Conservation (phyloP, 2,329 filamentous ascomycete genomes). For the Pestalotiopsis sp. region DNA sequence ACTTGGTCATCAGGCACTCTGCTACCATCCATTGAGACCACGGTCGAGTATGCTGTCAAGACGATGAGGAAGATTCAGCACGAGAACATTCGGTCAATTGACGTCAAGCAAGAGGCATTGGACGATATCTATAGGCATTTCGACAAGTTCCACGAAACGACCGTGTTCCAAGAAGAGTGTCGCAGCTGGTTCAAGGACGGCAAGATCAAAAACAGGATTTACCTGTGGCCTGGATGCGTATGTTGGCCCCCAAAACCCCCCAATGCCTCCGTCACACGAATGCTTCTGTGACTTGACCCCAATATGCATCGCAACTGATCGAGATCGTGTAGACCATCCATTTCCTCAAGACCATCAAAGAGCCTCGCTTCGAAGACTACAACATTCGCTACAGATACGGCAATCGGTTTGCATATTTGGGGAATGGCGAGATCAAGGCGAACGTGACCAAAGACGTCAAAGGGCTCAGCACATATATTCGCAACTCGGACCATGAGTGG, state of each 20-base stretch:
- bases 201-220: constrained; percentile 9
- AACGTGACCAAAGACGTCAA: constrained; percentile 36
- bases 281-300: constrained; percentile 21
- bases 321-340: constrained; percentile 16
- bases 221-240: constrained; percentile 6
- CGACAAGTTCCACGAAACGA: constrained; percentile 26
- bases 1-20: constrained; percentile 11
- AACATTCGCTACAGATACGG: constrained; percentile 16
- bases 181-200: constrained; percentile 19
- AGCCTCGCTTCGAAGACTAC: constrained; percentile 26
- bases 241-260: neutral
- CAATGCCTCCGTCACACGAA: constrained; percentile 12
- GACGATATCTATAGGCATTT: constrained; percentile 31
- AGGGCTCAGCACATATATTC: constrained; percentile 47
- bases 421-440: constrained; percentile 18
- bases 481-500: constrained; percentile 47
- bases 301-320: constrained; percentile 6
- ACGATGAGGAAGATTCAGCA: constrained; percentile 20
- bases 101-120: constrained; percentile 21
- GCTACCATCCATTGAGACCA: constrained; percentile 5
- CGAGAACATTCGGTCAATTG: constrained; percentile 19
- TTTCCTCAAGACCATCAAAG: constrained; percentile 19
- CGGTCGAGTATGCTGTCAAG: constrained; percentile 18
- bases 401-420: constrained; percentile 13
- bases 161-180: constrained; percentile 26